Conservation (phyloP, 805 yeast genomes). For the Schizosaccharomyces japonicus region DNA sequence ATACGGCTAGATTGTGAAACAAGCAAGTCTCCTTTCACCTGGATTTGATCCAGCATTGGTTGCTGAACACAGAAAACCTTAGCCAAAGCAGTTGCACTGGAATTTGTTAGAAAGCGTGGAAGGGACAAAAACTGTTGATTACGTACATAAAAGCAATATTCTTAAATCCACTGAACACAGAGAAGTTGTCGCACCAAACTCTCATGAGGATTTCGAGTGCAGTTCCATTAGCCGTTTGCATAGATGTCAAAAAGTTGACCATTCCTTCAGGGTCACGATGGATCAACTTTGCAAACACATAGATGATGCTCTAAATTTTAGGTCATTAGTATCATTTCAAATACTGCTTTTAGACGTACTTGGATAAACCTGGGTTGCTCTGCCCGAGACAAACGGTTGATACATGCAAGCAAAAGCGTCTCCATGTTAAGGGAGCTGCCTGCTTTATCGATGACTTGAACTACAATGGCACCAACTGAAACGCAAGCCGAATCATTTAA, state of each 20-base stretch:
- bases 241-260: slow-evolving; percentile 32
- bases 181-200: slow-evolving; percentile 68
- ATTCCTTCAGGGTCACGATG: slow-evolving; percentile 37
- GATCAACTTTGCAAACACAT: slow-evolving; percentile 53
- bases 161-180: slow-evolving; percentile 54
- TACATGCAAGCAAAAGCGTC: slow-evolving; percentile 27
- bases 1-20: slow-evolving; percentile 42
- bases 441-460: slow-evolving; percentile 4
- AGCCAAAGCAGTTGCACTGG: slow-evolving; percentile 47
- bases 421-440: slow-evolving; percentile 17
- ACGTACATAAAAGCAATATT: slow-evolving; percentile 14
- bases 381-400: slow-evolving; percentile 39
- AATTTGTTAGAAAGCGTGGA: slow-evolving; percentile 22
- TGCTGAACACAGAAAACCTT: slow-evolving; percentile 40
- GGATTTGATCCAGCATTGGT: slow-evolving; percentile 24
- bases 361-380: slow-evolving; percentile 38
- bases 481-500: not conserved
- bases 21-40: slow-evolving; percentile 55
- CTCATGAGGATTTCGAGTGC: slow-evolving; percentile 38
- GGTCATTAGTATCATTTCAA: not conserved
- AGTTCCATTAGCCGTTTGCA: slow-evolving; percentile 10
- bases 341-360: slow-evolving; percentile 1
- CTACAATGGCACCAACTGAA: not conserved
- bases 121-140: not conserved
- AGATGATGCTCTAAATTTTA: slow-evolving; percentile 26